Base-by-base conservation (phyloP, 2,329 filamentous ascomycete genomes). In the Phyllosticta citriasiana region DNA sequence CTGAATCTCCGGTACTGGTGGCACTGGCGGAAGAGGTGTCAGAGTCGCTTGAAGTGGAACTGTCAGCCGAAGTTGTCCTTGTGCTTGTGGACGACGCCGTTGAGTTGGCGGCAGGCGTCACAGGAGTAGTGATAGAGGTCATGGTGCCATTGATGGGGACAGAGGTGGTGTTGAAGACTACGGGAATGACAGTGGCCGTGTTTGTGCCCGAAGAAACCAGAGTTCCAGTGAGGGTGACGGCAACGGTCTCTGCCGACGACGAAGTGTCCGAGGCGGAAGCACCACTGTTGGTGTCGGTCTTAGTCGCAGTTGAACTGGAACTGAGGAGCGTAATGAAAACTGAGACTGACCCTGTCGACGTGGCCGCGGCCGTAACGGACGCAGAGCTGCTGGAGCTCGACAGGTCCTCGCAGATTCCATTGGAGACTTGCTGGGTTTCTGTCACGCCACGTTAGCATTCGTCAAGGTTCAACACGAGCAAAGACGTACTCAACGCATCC, bases 401-500 rank as follows among this genome's bases (percentile, higher is more conserved):
- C 26, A 62, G 56, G 27, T 57, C 55, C 30, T 63, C 51, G 22
- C 73, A 75, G 64, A 74, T 63, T 25, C 61, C 63, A 10, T 55
- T 59, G 22, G 72, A 64, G 51, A 66, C 57, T 57, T 67, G 62
- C 14, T 67, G 54, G 40, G 59, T 61, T 50, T 61, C 59, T 61
- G 25, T 19, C 9, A 14, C 2, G n/a, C 25, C 12, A 14, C 9
- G 57, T 61, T 22, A 55, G 12, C 22, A 47, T n/a, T 47, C 40
- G 3, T 47, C 40, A 47, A 26, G 53, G 50, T 33, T 4, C 24
- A 27, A 25, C 16, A 19, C 50, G 16, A 14, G 26, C 30, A 33
- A 40, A n/a, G 47, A 71, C 75, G 59, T 74, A 78, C 74, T 70
- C 30, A 71, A 67, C 55, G 73, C 64, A 5, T 79, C 76, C 1